Evolutionary conservation across 352 stramenopile species (phyloP), one percentile per base, ranked within the genome.

Genomic region (Hyaloperonospora brassicae): DNA sequence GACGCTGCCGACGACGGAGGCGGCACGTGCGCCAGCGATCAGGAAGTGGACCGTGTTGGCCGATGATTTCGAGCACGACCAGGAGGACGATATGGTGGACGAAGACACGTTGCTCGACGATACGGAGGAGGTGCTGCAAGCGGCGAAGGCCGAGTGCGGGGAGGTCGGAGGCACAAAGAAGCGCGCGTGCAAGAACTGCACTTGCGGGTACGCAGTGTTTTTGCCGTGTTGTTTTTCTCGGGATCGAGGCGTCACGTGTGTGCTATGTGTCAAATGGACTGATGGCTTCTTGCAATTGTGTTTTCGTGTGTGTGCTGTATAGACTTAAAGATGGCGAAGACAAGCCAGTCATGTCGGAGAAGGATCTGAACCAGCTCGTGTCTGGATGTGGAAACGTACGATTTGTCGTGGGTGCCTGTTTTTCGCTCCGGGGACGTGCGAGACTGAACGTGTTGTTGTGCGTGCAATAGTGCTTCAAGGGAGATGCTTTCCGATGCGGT

Each of bases 401-500:
- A 24, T 10, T n/a, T n/a, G n/a, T 9, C 2, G 27, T 31, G 27
- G 27, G 7, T 31, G 27, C 27, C 27, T 31, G 7, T 31, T 31
- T 31, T 31, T 31, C 7, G 27, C 3, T 31, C 7, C 27, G 27
- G 7, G 3, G 27, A 8, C 7, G 27, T 31, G 7, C 3, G 3
- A 7, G 27, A 31, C 3, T 8, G 27, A 3, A 12, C 24, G 45
- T 12, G 5, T 9, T 47, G 22, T 64, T 7, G 50, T 9, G 38
- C 63, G 35, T 58, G 23, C 22, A 13, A 17, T 50, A 98, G 84
- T 98, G 96, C 71, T 93, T 68, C 66, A 97, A 98, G 70, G 96
- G 96, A 46, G 96, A 98, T 69, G 96, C 96, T 23, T 98, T 98
- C 75, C 91, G 96, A 39, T 98, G 96, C 65, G 95, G 90, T 8